A percentile compares a stretch with the other conserved stretches of the same genome.
Conservation (phyloP, 1,139 yeast species). For the Blastobotrys aristatus region DNA sequence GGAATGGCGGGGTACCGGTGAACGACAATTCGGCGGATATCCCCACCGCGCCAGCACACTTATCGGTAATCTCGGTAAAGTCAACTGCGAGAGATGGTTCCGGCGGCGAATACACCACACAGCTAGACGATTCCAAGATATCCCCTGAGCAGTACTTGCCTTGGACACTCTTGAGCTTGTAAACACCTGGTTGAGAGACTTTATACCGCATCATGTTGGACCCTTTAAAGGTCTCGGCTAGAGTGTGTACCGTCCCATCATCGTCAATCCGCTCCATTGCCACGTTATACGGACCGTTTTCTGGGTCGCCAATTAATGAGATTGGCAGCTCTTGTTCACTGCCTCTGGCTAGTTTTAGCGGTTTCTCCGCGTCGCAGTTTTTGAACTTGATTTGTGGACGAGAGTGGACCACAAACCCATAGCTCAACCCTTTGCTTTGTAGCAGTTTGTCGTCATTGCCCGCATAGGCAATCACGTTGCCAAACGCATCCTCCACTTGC, state of each 20-base stretch:
- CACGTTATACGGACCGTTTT: slow-evolving; percentile 33
- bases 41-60: slow-evolving; percentile 91
- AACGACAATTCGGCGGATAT: slow-evolving; percentile 62
- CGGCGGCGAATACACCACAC: slow-evolving; percentile 44
- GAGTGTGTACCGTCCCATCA: slow-evolving; percentile 9
- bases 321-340: slow-evolving; percentile 25
- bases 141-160: slow-evolving; percentile 65
- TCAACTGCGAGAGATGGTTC: slow-evolving; percentile 42
- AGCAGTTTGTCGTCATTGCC: slow-evolving; percentile 29
- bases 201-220: slow-evolving; percentile 19
- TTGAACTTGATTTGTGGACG: slow-evolving; percentile 48
- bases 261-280: slow-evolving; percentile 23
- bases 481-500: slow-evolving; percentile 68
- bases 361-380: slow-evolving; percentile 33
- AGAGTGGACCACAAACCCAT: slow-evolving; percentile 58
- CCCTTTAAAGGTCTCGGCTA: slow-evolving; percentile 15
- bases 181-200: slow-evolving; percentile 58
- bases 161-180: slow-evolving; percentile 46
- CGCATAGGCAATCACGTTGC: slow-evolving; percentile 57
- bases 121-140: slow-evolving; percentile 43
- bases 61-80: slow-evolving; percentile 58
- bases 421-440: slow-evolving; percentile 31
- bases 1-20: slow-evolving; percentile 79
- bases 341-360: slow-evolving; percentile 34
- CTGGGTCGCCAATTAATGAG: slow-evolving; percentile 22